A percentile compares a stretch with the other conserved stretches of the same genome.
Conservation (phyloP, 805 yeast species). For the Huiozyma naganishii region DNA sequence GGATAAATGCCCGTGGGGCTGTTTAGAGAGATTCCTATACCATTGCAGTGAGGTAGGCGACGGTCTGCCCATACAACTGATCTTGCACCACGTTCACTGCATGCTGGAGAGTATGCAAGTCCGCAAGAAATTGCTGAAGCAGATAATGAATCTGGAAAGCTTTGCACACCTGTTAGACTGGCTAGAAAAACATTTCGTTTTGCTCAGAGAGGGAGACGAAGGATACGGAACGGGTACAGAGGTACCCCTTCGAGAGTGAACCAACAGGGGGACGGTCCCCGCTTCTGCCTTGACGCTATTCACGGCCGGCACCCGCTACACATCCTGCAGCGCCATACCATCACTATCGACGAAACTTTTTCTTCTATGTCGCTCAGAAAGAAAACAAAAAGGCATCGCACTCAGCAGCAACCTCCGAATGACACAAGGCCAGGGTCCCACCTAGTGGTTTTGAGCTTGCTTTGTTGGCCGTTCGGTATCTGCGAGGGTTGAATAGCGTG, state of each 20-base stretch:
- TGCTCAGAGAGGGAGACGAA: constrained; percentile 55
- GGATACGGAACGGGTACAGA: constrained; percentile 53
- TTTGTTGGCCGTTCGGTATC: too few relatives aligned
- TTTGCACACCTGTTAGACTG: constrained; percentile 66
- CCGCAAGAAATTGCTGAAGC: constrained; percentile 38
- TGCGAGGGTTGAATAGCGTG: too few relatives aligned
- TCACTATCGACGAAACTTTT: not conserved
- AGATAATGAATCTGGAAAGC: constrained; percentile 50
- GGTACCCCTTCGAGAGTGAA: constrained; percentile 28
- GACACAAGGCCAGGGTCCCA: too few relatives aligned
- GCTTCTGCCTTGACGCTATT: too few relatives aligned
- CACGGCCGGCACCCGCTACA: not conserved
- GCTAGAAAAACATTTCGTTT: constrained; percentile 60
- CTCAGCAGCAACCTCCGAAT: too few relatives aligned
- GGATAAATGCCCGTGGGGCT: constrained; percentile 77
- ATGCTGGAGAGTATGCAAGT: constrained; percentile 57
- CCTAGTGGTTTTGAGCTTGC: too few relatives aligned
- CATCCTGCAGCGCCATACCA: too few relatives aligned
- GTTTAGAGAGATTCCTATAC: constrained; percentile 76
- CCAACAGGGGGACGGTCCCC: not conserved
- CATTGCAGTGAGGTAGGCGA: constrained; percentile 50
- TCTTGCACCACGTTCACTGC: constrained; percentile 80
- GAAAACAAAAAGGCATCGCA: too few relatives aligned
- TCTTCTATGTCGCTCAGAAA: too few relatives aligned
- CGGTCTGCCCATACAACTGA: constrained; percentile 74